Conservation (phyloP, 2,329 filamentous ascomycete species). For the Scytalidium sp. region DNA sequence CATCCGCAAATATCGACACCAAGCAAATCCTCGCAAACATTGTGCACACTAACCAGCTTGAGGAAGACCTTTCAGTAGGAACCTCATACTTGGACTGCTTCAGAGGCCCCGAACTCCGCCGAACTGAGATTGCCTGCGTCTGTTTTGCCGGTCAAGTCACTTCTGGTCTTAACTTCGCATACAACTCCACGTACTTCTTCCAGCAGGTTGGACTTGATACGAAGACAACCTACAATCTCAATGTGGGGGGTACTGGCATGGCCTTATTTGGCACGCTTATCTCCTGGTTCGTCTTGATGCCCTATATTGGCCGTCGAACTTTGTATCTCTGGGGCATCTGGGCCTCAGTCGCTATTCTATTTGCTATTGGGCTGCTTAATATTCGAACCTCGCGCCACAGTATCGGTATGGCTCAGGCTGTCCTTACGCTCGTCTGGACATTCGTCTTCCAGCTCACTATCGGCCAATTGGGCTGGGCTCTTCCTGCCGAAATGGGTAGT, state of each 20-base stretch:
- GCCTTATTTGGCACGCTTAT: slow-evolving; percentile 41
- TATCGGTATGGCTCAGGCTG: slow-evolving; percentile 36
- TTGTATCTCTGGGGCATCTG: slow-evolving; percentile 37
- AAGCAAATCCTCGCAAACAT: slow-evolving; percentile 39
- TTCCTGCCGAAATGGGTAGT: slow-evolving; percentile 51
- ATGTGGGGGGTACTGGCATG: slow-evolving; percentile 39
- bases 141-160: slow-evolving; percentile 40
- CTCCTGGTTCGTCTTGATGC: slow-evolving; percentile 45
- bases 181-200: slow-evolving; percentile 44
- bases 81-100: slow-evolving; percentile 44
- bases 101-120: slow-evolving; percentile 42
- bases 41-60: slow-evolving; percentile 43
- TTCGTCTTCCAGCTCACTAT: slow-evolving; percentile 54
- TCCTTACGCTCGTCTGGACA: slow-evolving; percentile 48
- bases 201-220: slow-evolving; percentile 39
- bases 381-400: slow-evolving; percentile 31
- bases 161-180: slow-evolving; percentile 37
- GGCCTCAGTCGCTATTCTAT: slow-evolving; percentile 35
- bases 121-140: slow-evolving; percentile 44
- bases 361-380: slow-evolving; percentile 40
- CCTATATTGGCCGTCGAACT: slow-evolving; percentile 37
- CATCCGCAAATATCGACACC: not conserved
- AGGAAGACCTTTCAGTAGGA: slow-evolving; percentile 36
- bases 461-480: slow-evolving; percentile 50
- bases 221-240: slow-evolving; percentile 38